phyloP scores from a whole-genome alignment of 139 green algal species.

The Chloropicon primus region DNA sequence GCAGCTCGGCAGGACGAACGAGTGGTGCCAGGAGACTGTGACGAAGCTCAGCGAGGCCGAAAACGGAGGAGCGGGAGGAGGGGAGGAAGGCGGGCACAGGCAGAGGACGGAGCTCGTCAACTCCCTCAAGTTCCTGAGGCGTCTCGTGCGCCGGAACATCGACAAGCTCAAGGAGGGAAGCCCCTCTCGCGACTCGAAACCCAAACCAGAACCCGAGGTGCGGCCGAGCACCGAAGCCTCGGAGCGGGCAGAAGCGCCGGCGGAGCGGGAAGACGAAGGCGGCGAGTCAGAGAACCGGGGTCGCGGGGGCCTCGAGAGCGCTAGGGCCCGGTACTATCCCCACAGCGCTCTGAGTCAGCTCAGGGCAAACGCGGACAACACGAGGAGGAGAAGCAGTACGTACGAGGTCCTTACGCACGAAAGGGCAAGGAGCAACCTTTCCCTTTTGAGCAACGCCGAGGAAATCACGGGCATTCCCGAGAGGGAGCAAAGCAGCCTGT shows the following conservation, averaged over 20 bases:
- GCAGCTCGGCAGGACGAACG: background rate
- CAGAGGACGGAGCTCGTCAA: background rate
- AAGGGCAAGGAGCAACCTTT: background rate
- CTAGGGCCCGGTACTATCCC: too few species aligned
- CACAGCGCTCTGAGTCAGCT: background rate
- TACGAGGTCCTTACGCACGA: background rate
- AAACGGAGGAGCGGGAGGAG: too few species aligned
- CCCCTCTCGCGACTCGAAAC: too few species aligned
- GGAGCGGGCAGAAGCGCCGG: background rate
- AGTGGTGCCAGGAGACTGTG: background rate
- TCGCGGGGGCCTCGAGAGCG: too few species aligned
- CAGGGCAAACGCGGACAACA: background rate
- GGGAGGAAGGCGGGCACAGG: background rate
- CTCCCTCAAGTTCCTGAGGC: background rate
- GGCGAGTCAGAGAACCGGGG: too few species aligned
- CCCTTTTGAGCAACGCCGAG: background rate
- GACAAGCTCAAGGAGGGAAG: too few species aligned
- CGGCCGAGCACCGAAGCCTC: too few species aligned
- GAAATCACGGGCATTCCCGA: background rate
- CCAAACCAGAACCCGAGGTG: too few species aligned
- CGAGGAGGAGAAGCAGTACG: background rate
- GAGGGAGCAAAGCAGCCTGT: background rate
- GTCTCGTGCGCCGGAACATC: background rate
- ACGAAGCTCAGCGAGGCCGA: background rate
- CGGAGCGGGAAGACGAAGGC: too few species aligned